phyloP scores from a whole-genome alignment of 345 rosid genomes.

The Arabis hirsuta region DNA sequence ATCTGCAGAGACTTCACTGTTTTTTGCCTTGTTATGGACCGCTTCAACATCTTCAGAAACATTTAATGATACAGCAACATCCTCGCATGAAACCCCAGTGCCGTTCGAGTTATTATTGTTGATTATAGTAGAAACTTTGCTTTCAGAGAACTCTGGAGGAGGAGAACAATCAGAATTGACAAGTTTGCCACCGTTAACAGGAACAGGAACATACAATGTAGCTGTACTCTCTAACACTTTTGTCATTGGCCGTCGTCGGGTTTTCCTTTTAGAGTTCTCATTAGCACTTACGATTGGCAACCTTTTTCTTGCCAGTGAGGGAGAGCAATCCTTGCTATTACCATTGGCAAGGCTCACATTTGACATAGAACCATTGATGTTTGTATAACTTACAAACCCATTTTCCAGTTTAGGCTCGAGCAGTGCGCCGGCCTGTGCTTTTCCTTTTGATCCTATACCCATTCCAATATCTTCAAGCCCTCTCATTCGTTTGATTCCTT shows the following conservation, averaged over 20 bases:
- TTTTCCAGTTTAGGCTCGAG: slow-evolving; percentile 51
- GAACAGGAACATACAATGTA: slow-evolving; percentile 76
- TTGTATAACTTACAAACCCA: slow-evolving; percentile 50
- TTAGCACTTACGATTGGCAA: slow-evolving; percentile 60
- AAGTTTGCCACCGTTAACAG: slow-evolving; percentile 64
- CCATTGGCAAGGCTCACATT: slow-evolving; percentile 61
- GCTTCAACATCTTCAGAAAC: slow-evolving; percentile 53
- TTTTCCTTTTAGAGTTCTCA: slow-evolving; percentile 68
- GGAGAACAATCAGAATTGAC: slow-evolving; percentile 59
- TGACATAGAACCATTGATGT: slow-evolving; percentile 50
- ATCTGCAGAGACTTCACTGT: slow-evolving; percentile 53
- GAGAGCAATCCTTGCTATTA: slow-evolving; percentile 50
- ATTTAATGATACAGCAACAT: slow-evolving; percentile 48
- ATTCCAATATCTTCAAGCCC: slow-evolving; percentile 90
- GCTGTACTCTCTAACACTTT: slow-evolving; percentile 83
- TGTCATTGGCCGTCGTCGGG: slow-evolving; percentile 69
- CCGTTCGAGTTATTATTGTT: slow-evolving; percentile 61
- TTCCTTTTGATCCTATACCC: slow-evolving; percentile 55
- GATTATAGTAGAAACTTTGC: slow-evolving; percentile 49
- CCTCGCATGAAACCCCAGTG: slow-evolving; percentile 65
- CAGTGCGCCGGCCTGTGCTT: slow-evolving; percentile 38
- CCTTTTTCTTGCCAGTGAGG: slow-evolving; percentile 59
- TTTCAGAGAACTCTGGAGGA: slow-evolving; percentile 60
- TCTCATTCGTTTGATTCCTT: slow-evolving; percentile 89
- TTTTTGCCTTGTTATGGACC: slow-evolving; percentile 52